Evolutionary conservation across 2,329 filamentous ascomycete species (phyloP), one percentile per base, ranked within the genome.

Genomic region (Alternaria sp.): DNA sequence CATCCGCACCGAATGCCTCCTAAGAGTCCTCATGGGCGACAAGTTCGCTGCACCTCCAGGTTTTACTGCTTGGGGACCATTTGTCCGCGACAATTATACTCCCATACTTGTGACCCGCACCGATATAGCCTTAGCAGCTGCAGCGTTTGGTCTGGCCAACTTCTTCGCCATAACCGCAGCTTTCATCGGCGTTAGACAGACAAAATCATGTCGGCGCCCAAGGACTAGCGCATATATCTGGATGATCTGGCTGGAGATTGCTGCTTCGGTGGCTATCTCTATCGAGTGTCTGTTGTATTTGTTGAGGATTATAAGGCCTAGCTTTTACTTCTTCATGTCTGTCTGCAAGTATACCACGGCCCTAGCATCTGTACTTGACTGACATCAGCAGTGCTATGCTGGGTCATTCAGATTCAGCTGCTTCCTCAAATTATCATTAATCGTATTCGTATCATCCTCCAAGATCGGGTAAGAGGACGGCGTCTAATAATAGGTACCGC

Each of bases 171-270:
- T 64, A 12, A 48, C 62, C 11, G 71, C 75, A 7, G 68, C 77
- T 36, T 81, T 75, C 54, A 63, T 71, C 38, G 79, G 74, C 8
- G 45, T 63, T 28, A 59, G 12, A 56, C 75, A 67, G 63, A 79
- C 54, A 49, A 71, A 49, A 55, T 45, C 57, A 14, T 70, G 67
- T 27, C 65, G 66, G 5, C 56, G 41, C 57, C 62, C 74, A 8
- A 60, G 63, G 40, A 65, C 63, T 16, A 82, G 80, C 51, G 63
- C 69, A 1, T 84, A 83, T 56, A 74, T 84, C 0, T 80, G 78
- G 74, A 81, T 84, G 80, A 77, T 84, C 52, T 84, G 83, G 82
- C 55, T 78, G 6, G 83, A 84, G 67, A 74, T 83, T 8, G 16
- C 74, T 3, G 81, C 81, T 4, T 83, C 79, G 27, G 64, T 82